These are phyloP conservation scores for Sarcodon sp. DNA, from an alignment of 768 basidiomycete species.

Conservation along the genomic window DNA sequence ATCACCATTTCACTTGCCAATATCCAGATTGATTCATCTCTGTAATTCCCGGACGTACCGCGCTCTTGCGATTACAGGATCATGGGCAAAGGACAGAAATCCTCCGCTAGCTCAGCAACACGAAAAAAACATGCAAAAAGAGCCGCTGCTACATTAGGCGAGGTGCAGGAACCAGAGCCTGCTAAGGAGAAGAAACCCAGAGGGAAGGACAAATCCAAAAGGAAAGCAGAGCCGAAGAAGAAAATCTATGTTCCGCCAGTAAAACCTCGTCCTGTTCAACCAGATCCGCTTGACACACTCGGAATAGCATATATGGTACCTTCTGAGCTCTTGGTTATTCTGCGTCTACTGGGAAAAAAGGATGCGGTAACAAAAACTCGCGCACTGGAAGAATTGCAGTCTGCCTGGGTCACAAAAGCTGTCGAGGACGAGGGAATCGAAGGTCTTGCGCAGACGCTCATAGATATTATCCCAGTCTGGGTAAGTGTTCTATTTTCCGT, in stretches of 20 bases:
- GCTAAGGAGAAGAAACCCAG: conserved; percentile 27
- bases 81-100: conserved; percentile 43
- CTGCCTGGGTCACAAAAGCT: conserved; percentile 50
- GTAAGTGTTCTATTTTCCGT: conserved; percentile 31
- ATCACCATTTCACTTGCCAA: too few relatives aligned
- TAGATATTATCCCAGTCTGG: conserved; percentile 81
- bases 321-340: conserved; percentile 70
- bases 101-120: conserved; percentile 75
- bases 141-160: conserved; percentile 27
- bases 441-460: conserved; percentile 22
- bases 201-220: conserved; percentile 40
- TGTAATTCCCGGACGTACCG: too few relatives aligned
- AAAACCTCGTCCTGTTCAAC: conserved; percentile 60
- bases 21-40: too few relatives aligned
- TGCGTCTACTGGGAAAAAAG: conserved; percentile 80
- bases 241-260: conserved; percentile 84
- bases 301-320: conserved; percentile 67
- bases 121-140: conserved; percentile 91
- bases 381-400: conserved; percentile 75
- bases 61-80: background rate
- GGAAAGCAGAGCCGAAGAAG: conserved; percentile 58
- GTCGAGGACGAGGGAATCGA: conserved; percentile 29
- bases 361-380: conserved; percentile 73
- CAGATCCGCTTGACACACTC: conserved; percentile 79
- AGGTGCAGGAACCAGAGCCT: conserved; percentile 12